Conservation (phyloP, 164 flowering plant genomes). For the Annona cherimola region DNA sequence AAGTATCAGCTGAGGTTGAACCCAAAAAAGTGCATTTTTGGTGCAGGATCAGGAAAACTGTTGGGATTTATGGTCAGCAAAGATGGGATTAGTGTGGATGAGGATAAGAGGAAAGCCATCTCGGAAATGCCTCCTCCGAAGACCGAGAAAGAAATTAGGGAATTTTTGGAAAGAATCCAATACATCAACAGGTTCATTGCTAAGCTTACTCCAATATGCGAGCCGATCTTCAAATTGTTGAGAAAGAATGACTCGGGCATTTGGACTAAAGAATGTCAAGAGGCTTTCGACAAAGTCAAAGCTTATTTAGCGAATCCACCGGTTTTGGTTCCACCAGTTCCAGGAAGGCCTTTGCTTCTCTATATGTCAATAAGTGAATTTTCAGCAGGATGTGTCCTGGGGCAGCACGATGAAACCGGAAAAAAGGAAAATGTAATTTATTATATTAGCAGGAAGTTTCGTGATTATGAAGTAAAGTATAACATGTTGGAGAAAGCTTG, state of each 20-base stretch:
- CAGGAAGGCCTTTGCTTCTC: not conserved
- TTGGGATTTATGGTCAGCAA: not conserved
- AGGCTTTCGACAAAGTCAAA: not conserved
- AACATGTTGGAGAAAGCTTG: too few species aligned
- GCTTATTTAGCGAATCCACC: not conserved
- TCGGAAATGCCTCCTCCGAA: not conserved
- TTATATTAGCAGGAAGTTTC: too few species aligned
- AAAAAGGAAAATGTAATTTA: too few species aligned
- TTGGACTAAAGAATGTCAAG: not conserved
- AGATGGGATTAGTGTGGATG: not conserved
- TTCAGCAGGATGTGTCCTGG: not conserved
- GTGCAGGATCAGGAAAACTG: not conserved
- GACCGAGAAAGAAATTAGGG: not conserved
- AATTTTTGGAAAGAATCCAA: not conserved
- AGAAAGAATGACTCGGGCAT: not conserved
- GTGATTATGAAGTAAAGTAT: too few species aligned
- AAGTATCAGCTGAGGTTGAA: too few species aligned
- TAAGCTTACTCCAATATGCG: not conserved
- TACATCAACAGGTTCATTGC: not conserved
- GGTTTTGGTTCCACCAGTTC: not conserved
- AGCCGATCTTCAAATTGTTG: not conserved
- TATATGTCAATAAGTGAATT: too few species aligned
- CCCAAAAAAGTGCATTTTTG: not conserved
- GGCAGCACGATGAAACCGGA: too few species aligned
- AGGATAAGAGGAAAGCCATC: not conserved